phyloP scores from a whole-genome alignment of 1,284 basidiomycete species.

The Coriolopsis trogii region DNA sequence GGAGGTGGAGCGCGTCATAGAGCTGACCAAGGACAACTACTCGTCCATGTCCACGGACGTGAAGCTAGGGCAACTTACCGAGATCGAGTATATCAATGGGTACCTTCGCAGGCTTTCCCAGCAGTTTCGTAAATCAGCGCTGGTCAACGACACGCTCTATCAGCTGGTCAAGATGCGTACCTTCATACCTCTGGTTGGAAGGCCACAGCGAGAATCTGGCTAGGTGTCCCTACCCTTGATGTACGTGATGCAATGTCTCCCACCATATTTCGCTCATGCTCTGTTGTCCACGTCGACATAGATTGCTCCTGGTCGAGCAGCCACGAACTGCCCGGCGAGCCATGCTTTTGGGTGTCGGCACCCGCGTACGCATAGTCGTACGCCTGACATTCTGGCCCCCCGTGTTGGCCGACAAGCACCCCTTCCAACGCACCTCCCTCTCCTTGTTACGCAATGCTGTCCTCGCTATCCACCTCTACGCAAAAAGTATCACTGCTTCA shows the following conservation, averaged over 20 bases:
- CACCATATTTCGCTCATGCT: no score
- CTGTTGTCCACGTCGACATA: no score
- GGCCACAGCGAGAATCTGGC: no score
- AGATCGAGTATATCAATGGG: constrained; percentile 88
- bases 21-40: constrained; percentile 62
- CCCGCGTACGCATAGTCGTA: no score
- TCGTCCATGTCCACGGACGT: constrained; percentile 84
- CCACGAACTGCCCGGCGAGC: no score
- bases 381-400: no score
- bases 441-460: neutral
- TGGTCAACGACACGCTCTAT: constrained; percentile 55
- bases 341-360: no score
- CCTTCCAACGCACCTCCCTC: no score
- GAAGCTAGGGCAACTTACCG: constrained; percentile 60
- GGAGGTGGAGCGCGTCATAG: constrained; percentile 59
- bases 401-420: no score
- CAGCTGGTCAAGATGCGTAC: constrained; percentile 61
- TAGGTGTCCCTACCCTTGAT: neutral
- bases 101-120: constrained; percentile 74
- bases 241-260: neutral
- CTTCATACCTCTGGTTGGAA: constrained; percentile 27
- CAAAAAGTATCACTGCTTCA: no score
- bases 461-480: neutral
- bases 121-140: constrained; percentile 63
- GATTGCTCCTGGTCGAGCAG: no score